Percentiles rank a stretch among this genome's conserved stretches.
These are phyloP conservation scores for Macaranga tanarius DNA, from an alignment of 441 rosid species.

Conservation along the genomic window DNA sequence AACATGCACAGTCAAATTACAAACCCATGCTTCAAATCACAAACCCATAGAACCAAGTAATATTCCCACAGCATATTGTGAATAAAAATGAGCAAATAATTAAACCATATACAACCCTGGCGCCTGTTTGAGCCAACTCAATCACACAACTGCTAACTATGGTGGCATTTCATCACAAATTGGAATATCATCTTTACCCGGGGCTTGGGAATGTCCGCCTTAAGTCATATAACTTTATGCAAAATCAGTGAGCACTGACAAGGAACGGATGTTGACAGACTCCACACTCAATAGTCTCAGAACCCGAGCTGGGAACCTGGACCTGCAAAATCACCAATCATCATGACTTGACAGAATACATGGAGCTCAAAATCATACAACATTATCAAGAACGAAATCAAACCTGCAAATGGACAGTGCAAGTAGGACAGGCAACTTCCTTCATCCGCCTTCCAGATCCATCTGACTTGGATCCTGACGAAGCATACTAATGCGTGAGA, in stretches of 20 bases:
- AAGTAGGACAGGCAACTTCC: conserved; percentile 97
- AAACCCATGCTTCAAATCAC: conserved; percentile 12
- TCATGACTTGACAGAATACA: neutral
- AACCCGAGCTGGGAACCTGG: conserved; percentile 96
- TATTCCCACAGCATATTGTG: conserved; percentile 1
- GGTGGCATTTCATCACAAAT: neutral
- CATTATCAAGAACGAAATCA: conserved; percentile 23
- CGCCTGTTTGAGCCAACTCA: neutral
- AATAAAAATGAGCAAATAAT: conserved; percentile 9
- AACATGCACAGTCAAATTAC: conserved; percentile 11
- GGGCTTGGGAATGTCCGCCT: neutral
- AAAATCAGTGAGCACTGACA: conserved; percentile 73
- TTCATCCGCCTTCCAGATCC: conserved; percentile 81
- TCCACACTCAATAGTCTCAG: conserved; percentile 96
- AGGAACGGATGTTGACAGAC: conserved; percentile 98
- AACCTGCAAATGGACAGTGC: conserved; percentile 98
- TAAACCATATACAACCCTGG: conserved; percentile 11
- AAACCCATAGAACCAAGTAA: conserved; percentile 1
- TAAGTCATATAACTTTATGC: neutral
- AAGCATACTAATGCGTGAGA: conserved; percentile 1
- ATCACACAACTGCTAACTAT: neutral
- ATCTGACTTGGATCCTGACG: conserved; percentile 62
- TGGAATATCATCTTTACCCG: neutral
- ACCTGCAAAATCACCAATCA: conserved; percentile 50
- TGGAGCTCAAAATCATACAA: neutral